Evolutionary conservation across 2,329 filamentous ascomycete species (phyloP), one percentile per base, ranked within the genome.

Genomic region (Aspergillus tubingensis): DNA sequence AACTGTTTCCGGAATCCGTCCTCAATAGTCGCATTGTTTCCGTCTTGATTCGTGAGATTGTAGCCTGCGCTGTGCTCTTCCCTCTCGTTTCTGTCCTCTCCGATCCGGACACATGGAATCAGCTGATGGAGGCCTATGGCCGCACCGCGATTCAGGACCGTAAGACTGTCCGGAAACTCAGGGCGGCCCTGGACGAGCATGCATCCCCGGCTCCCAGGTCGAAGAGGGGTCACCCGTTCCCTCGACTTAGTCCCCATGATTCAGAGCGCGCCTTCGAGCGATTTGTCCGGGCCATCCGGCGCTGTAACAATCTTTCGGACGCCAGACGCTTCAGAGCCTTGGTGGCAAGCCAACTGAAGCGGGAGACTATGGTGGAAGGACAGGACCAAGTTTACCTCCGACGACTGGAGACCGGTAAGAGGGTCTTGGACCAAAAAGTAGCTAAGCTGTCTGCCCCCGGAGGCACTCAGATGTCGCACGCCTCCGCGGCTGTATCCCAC

Each of bases 101-200:
- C 5, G 94, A 99, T 68, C 93, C 96, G 1, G 96, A 99, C 78
- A 96, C 90, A 8, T 99, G 94, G 94, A 98, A 99, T 70, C 93
- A 97, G 75, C 77, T 96, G 61, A 92, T 98, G 83, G 94, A 98
- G 76, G 93, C 89, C 58, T 92, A 90, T 76, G 88, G 92, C 17
- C 88, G 91, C 53, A 89, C 90, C 25, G 89, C 96, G 80, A 83
- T 99, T 44, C 95, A 98, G 75, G 96, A 99, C 74, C 87, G 96
- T 39, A 98, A 96, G 64, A 97, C 93, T 0, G 94, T 99, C 41
- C 88, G 91, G 59, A 96, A 92, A 74, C 85, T 99, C 57, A 88
- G 95, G 58, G 94, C 92, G 41, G 95, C 94, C 8, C 81, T 99
- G 53, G 95, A 99, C 75, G 88, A 98, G 74, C 95, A 99, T 80